These are phyloP conservation scores for Lepidium africanum DNA, from an alignment of 345 rosid genomes.

Conservation along the genomic window DNA sequence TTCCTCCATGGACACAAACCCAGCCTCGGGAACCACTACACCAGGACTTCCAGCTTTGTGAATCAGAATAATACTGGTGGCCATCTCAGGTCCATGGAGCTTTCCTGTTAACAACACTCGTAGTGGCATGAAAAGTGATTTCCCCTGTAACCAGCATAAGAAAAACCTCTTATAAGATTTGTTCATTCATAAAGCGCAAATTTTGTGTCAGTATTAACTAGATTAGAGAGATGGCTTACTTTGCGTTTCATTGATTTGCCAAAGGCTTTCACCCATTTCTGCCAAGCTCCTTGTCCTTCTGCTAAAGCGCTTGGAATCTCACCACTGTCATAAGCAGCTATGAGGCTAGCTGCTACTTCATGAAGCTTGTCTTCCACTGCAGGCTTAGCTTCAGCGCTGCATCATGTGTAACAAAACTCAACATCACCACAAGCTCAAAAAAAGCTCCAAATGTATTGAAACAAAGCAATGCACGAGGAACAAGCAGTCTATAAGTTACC, in stretches of 20 bases:
- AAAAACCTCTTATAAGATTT: constrained; percentile 7
- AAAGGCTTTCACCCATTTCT: constrained; percentile 86
- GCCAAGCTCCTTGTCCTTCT: constrained; percentile 77
- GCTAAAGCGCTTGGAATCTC: constrained; percentile 61
- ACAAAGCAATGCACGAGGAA: neutral
- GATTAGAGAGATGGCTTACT: constrained; percentile 33
- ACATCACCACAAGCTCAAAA: neutral
- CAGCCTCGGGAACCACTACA: constrained; percentile 44
- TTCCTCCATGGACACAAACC: constrained; percentile 53
- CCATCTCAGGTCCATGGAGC: constrained; percentile 94
- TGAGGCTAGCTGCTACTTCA: constrained; percentile 56
- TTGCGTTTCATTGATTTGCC: constrained; percentile 77
- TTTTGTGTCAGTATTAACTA: neutral
- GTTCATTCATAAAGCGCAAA: neutral
- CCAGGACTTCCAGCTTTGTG: constrained; percentile 62
- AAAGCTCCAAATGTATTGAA: neutral
- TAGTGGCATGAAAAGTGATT: constrained; percentile 87
- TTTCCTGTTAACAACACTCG: constrained; percentile 80
- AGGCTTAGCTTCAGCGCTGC: constrained; percentile 65
- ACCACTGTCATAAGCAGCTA: constrained; percentile 84
- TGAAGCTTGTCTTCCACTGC: constrained; percentile 63
- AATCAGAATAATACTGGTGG: constrained; percentile 49
- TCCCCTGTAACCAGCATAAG: constrained; percentile 46
- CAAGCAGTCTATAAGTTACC: constrained; percentile 39
- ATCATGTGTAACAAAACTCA: constrained; percentile 2